Percentiles rank a stretch among this genome's conserved stretches.
phyloP scores from a whole-genome alignment of 1,139 yeast species.

The Suhomyces guaymorum region DNA sequence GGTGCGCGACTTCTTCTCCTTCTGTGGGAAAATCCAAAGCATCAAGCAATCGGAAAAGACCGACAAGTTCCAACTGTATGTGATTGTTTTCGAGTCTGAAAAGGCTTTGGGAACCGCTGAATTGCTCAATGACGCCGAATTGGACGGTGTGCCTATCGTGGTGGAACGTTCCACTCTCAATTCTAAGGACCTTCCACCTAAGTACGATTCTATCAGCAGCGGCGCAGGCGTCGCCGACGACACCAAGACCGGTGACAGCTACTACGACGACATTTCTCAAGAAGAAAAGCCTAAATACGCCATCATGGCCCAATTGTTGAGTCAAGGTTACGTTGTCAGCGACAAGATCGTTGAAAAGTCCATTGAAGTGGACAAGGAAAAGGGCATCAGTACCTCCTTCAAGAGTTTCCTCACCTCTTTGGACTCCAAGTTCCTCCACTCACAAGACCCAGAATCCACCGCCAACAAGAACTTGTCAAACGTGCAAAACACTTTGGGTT shows the following conservation, averaged over 20 bases:
- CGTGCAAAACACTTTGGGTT: slow-evolving; percentile 15
- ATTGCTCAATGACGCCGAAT: slow-evolving; percentile 70
- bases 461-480: slow-evolving; percentile 21
- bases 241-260: slow-evolving; percentile 34
- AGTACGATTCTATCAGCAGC: slow-evolving; percentile 11
- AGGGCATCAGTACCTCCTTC: slow-evolving; percentile 62
- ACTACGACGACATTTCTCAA: slow-evolving; percentile 59
- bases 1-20: slow-evolving; percentile 68
- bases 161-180: slow-evolving; percentile 40
- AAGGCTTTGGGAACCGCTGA: slow-evolving; percentile 76
- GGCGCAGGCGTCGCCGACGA: slow-evolving; percentile 19
- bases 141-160: slow-evolving; percentile 56
- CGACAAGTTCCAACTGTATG: slow-evolving; percentile 37
- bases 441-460: slow-evolving; percentile 44
- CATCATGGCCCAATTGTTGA: slow-evolving; percentile 71
- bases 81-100: slow-evolving; percentile 55
- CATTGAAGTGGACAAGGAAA: slow-evolving; percentile 60
- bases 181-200: slow-evolving; percentile 18
- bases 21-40: slow-evolving; percentile 67
- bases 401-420: slow-evolving; percentile 53
- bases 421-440: slow-evolving; percentile 62
- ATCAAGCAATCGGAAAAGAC: slow-evolving; percentile 36
- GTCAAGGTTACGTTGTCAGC: slow-evolving; percentile 68
- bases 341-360: slow-evolving; percentile 64
- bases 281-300: slow-evolving; percentile 79